Evolutionary conservation across 2,329 filamentous ascomycete species (phyloP), one percentile per base, ranked within the genome.

Genomic region (Dothiorella sarmentorum): DNA sequence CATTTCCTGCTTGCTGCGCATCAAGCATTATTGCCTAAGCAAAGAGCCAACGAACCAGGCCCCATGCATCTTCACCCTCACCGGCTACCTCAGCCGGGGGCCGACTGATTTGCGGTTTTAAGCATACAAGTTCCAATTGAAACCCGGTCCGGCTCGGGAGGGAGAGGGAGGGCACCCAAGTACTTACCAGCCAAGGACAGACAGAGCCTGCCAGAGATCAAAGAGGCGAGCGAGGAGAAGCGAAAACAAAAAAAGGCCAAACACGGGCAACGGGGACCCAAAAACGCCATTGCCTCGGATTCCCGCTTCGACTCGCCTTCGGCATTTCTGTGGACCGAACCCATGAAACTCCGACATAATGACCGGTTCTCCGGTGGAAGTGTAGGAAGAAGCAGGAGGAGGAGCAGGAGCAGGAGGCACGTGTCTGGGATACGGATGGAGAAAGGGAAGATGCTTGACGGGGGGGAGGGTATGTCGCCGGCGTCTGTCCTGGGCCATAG

Each of bases 101-200:
- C 7, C 13, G 33, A 9, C 10, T 38, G 5, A n/a, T n/a, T n/a
- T n/a, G n/a, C n/a, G 49, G 33, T 27, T 40, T 40, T 27, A 52
- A 52, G 49, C 49, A 52, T 52, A 37, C 29, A 29, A 52, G 49
- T 22, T 35, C 37, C 31, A 18, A 51, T 27, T 27, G 33, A 40
- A 38, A 37, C 9, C 20, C 29, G 45, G 31, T 31, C 29, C 29
- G 45, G 45, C 20, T 51, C 45, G 18, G 45, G 45, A 22, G 40
- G 40, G 40, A 43, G 24, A 24, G 20, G 40, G 40, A 18, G 40
- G 40, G 40, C 40, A 43, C 9, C 10, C 40, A 43, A 43, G 7
- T 22, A n/a, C n/a, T n/a, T n/a, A n/a, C n/a, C n/a, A n/a, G n/a
- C n/a, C n/a, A n/a, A n/a, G n/a, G n/a, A n/a, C n/a, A n/a, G n/a